A percentile compares a stretch with the other conserved stretches of the same genome.
Conservation (phyloP, 202 grass and related monocot genomes). For the Setaria viridis region DNA sequence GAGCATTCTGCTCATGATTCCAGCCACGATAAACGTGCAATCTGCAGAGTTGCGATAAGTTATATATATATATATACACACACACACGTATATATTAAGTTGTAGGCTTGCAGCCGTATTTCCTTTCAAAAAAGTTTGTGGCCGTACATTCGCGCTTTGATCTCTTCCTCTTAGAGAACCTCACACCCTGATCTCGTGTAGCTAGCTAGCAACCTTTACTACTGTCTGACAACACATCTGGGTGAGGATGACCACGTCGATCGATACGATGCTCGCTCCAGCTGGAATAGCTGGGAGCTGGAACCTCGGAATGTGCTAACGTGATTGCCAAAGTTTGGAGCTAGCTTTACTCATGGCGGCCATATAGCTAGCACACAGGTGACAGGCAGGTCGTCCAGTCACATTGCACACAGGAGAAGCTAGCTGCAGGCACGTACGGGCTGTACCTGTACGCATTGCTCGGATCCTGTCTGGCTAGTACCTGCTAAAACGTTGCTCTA, state of each 20-base stretch:
- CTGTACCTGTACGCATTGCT: neutral
- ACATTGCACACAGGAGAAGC: neutral
- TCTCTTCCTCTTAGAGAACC: neutral
- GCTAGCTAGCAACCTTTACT: neutral
- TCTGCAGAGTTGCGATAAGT: neutral
- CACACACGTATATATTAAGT: too few species aligned
- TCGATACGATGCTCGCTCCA: neutral
- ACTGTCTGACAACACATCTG: constrained; percentile 13
- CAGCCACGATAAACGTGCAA: constrained; percentile 1
- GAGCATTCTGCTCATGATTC: constrained; percentile 1
- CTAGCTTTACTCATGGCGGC: neutral
- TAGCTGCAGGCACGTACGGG: neutral
- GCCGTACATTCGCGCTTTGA: neutral
- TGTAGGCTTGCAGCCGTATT: neutral
- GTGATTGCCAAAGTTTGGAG: constrained; percentile 14
- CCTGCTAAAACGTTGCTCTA: neutral
- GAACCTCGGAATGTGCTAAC: constrained; percentile 45
- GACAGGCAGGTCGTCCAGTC: neutral
- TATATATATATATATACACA: too few species aligned
- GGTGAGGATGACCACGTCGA: neutral
- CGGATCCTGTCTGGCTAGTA: neutral
- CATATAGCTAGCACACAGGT: neutral
- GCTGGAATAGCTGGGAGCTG: neutral
- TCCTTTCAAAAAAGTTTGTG: too few species aligned
- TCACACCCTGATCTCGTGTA: neutral